phyloP scores from a whole-genome alignment of 495 filamentous ascomycete genomes.

The Penicillium samsonianum region DNA sequence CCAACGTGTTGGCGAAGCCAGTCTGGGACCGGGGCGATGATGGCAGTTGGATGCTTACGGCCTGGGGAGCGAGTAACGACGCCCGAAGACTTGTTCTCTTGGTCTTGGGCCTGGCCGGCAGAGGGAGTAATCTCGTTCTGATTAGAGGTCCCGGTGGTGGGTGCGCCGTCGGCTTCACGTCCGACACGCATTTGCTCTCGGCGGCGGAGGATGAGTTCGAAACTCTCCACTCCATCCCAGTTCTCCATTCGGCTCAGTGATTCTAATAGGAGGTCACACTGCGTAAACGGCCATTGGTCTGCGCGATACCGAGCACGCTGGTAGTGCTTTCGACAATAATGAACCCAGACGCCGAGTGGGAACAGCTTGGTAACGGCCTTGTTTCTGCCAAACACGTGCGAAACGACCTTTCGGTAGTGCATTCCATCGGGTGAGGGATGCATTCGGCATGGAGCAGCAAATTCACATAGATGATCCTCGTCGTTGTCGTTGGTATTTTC shows the following conservation, averaged over 20 bases:
- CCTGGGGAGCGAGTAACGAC: conserved; percentile 1
- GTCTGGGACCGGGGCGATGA: conserved; percentile 31
- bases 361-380: conserved; percentile 72
- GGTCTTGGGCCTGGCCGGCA: not conserved
- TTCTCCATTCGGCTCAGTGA: conserved; percentile 59
- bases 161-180: conserved; percentile 23
- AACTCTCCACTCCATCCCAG: conserved; percentile 56
- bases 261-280: conserved; percentile 58
- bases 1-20: conserved; percentile 38
- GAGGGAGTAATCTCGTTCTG: not conserved
- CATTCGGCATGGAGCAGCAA: conserved; percentile 25
- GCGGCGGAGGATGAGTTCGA: conserved; percentile 32
- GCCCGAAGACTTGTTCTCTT: not conserved
- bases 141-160: not conserved
- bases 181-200: conserved; percentile 20
- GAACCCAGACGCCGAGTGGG: conserved; percentile 64
- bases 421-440: conserved; percentile 17
- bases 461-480: conserved; percentile 20
- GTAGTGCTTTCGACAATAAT: conserved; percentile 83
- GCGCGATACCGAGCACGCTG: conserved; percentile 71
- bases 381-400: conserved; percentile 87
- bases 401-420: conserved; percentile 68
- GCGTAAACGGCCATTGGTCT: conserved; percentile 57
- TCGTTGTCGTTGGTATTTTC: not conserved
- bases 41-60: conserved; percentile 25